These are phyloP conservation scores for Verbena officinalis DNA, from an alignment of 257 asterid genomes.

Conservation along the genomic window DNA sequence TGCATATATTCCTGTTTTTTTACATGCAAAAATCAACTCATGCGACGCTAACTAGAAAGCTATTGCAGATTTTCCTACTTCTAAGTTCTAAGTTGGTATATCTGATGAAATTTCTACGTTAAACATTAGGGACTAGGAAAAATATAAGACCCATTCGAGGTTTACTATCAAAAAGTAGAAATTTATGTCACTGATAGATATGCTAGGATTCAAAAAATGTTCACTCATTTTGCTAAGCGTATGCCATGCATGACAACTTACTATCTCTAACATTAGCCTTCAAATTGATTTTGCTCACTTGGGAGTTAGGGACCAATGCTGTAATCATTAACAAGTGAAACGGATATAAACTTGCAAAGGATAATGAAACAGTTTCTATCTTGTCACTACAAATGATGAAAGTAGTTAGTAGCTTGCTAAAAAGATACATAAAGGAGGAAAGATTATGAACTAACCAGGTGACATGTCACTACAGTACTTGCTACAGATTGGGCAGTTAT, in stretches of 20 bases:
- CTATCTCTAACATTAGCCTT: not conserved
- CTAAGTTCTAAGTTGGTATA: too few relatives aligned
- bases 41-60: too few relatives aligned
- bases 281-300: not conserved
- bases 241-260: not conserved
- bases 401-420: too few relatives aligned
- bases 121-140: not conserved
- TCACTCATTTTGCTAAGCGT: not conserved
- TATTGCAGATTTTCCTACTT: too few relatives aligned
- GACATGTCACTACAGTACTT: slow-evolving; percentile 91
- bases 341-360: too few relatives aligned
- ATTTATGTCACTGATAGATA: too few relatives aligned
- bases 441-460: slow-evolving; percentile 65
- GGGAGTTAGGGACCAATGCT: too few relatives aligned
- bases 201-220: too few relatives aligned
- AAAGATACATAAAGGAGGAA: slow-evolving; percentile 25
- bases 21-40: too few relatives aligned
- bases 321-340: too few relatives aligned
- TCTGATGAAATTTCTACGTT: too few relatives aligned
- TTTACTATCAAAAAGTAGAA: not conserved
- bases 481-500: slow-evolving; percentile 90
- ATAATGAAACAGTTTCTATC: not conserved
- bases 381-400: not conserved
- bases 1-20: too few relatives aligned
- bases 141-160: not conserved